phyloP scores from a whole-genome alignment of 176 grass and related monocot species.

The Themeda triandra region DNA sequence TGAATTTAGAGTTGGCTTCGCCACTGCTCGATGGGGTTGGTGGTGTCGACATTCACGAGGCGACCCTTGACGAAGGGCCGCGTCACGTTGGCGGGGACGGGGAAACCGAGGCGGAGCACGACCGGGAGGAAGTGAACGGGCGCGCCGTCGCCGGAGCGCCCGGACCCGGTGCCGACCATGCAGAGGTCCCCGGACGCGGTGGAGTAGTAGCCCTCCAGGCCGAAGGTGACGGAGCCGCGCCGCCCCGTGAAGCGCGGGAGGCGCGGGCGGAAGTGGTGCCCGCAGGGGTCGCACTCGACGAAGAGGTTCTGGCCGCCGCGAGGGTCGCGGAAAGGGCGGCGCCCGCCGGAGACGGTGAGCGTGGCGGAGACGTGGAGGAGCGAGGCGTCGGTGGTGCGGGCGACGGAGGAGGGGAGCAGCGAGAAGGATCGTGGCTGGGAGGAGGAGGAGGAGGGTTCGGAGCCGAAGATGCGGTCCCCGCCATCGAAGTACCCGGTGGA shows the following conservation, averaged over 20 bases:
- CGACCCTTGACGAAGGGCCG: conserved; percentile 51
- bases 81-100: conserved; percentile 42
- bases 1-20: too few species aligned
- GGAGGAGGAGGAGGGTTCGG: conserved; percentile 15
- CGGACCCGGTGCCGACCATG: conserved; percentile 66
- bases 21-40: conserved; percentile 12
- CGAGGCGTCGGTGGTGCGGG: conserved; percentile 34
- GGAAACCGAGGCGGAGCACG: conserved; percentile 57
- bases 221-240: conserved; percentile 40
- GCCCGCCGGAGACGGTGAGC: conserved; percentile 45
- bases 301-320: neutral
- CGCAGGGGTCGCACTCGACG: conserved; percentile 14
- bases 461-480: conserved; percentile 34
- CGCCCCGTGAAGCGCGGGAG: conserved; percentile 34
- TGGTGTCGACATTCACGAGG: conserved; percentile 41
- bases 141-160: conserved; percentile 31
- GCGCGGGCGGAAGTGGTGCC: conserved; percentile 34
- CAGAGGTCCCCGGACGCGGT: conserved; percentile 56
- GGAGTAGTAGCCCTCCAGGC: conserved; percentile 74
- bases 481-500: conserved; percentile 65
- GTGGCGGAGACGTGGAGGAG: conserved; percentile 57
- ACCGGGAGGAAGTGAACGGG: conserved; percentile 37
- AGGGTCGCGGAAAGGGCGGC: neutral
- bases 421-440: conserved; percentile 37
- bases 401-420: conserved; percentile 43